These are phyloP conservation scores for Sphaerobolus stellatus DNA, from an alignment of 1,284 basidiomycete species.

Conservation along the genomic window DNA sequence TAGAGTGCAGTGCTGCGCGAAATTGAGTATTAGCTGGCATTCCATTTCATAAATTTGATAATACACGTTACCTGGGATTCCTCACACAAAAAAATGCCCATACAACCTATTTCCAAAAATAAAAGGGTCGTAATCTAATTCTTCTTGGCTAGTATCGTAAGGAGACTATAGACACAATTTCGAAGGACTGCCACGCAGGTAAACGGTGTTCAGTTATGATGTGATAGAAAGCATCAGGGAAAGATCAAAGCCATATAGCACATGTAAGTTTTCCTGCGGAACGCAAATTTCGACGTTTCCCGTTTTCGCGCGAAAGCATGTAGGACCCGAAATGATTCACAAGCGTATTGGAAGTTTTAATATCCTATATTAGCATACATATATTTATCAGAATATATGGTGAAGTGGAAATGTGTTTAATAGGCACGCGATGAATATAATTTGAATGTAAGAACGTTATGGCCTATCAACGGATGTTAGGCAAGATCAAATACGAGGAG, in stretches of 20 bases:
- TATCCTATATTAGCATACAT: neutral
- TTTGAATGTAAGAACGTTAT: neutral
- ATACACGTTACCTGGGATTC: neutral
- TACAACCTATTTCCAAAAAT: conserved; percentile 25
- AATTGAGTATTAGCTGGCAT: neutral
- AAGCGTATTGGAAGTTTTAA: neutral
- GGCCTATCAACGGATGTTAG: neutral
- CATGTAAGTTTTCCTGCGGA: neutral
- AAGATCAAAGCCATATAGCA: neutral
- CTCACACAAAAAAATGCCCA: neutral
- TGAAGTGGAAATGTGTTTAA: neutral
- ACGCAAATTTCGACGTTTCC: neutral
- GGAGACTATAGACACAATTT: neutral
- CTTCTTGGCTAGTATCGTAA: conserved; percentile 23
- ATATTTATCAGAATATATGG: neutral
- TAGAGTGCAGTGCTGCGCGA: neutral
- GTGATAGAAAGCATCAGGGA: neutral
- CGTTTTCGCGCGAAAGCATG: neutral
- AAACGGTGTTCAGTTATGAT: neutral
- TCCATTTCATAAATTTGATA: neutral
- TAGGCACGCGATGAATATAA: neutral
- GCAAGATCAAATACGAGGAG: neutral
- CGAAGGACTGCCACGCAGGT: neutral
- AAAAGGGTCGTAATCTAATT: conserved; percentile 31
- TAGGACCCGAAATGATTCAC: neutral